Evolutionary conservation across 1,139 yeast genomes (phyloP), one percentile per base, ranked within the genome.

Genomic region (Hansenula anomala): DNA sequence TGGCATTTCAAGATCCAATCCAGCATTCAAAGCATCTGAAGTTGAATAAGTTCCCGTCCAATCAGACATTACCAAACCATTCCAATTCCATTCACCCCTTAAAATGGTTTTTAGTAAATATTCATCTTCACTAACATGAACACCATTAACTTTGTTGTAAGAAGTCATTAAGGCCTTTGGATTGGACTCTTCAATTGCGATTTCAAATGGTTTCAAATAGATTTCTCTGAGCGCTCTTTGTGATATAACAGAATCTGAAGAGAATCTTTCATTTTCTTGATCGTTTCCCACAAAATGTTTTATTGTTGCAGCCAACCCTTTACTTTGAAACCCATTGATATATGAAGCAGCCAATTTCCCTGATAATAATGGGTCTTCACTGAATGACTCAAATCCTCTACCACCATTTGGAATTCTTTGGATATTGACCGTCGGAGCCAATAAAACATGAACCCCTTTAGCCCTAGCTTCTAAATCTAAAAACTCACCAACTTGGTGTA

Each of bases 271-370:
- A 45, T 74, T 71, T 52, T 79, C 86, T 50, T 71, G 68, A 50
- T 79, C 85, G 46, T 78, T 78, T 54, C 79, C 72, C 19, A 76
- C 80, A 57, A 58, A 78, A 54, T 78, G 83, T 59, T 78, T 78
- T 46, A 77, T 64, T 34, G 80, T 71, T 9, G 84, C 81, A 37
- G 70, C 72, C 41, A 78, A 64, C 32, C 73, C 68, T 38, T 66
- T 61, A 31, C 62, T 56, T 56, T 79, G 84, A 40, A 78, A 71
- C 38, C 85, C 86, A 33, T 65, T 61, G 44, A 78, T 63, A 33
- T 75, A 61, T 16, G 66, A 58, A 19, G 75, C 64, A 28, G 84
- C 71, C 15, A 71, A 64, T 31, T 64, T 55, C 31, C 85, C 85
- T n/a, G 79, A 66, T 33, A 78, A 61, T 26, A 67, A 63, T 5